A percentile compares a stretch with the other conserved stretches of the same genome.
Conservation (phyloP, 495 filamentous ascomycete species). For the Staphylotrichum longicolle region DNA sequence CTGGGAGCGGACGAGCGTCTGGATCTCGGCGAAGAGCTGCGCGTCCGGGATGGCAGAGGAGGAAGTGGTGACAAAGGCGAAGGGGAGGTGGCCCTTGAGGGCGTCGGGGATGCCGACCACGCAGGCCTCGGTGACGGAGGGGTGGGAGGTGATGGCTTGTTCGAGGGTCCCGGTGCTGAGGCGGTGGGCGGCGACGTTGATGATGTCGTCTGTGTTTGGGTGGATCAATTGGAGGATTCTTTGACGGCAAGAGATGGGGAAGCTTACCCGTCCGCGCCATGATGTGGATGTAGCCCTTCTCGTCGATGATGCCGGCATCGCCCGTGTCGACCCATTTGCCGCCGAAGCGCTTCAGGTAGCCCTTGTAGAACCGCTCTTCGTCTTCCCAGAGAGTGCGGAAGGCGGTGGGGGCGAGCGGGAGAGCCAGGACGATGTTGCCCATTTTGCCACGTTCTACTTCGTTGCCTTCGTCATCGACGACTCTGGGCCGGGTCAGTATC, state of each 20-base stretch:
- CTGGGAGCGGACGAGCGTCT: conserved; percentile 68
- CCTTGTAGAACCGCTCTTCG: conserved; percentile 74
- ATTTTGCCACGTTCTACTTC: conserved; percentile 66
- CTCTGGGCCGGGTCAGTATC: conserved; percentile 31
- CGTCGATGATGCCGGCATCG: conserved; percentile 82
- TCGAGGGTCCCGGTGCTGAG: conserved; percentile 89
- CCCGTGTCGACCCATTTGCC: conserved; percentile 87
- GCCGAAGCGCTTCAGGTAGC: conserved; percentile 76
- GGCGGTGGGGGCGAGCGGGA: conserved; percentile 80
- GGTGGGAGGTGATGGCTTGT: conserved; percentile 82
- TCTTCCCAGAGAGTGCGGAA: conserved; percentile 84
- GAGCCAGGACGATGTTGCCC: conserved; percentile 86
- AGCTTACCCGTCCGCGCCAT: conserved; percentile 64
- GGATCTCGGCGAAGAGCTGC: conserved; percentile 52
- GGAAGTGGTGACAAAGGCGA: conserved; percentile 72
- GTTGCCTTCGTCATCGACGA: conserved; percentile 76
- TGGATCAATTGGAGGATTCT: not conserved
- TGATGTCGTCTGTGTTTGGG: conserved; percentile 67
- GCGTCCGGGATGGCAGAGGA: conserved; percentile 30
- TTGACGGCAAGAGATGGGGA: not conserved
- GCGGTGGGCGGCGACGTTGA: conserved; percentile 91
- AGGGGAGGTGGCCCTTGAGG: conserved; percentile 86
- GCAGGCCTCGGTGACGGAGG: conserved; percentile 72
- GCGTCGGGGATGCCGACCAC: conserved; percentile 81
- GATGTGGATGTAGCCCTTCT: conserved; percentile 78